Evolutionary conservation across 2,329 filamentous ascomycete genomes (phyloP).

Genomic region (Knufia fluminis): DNA sequence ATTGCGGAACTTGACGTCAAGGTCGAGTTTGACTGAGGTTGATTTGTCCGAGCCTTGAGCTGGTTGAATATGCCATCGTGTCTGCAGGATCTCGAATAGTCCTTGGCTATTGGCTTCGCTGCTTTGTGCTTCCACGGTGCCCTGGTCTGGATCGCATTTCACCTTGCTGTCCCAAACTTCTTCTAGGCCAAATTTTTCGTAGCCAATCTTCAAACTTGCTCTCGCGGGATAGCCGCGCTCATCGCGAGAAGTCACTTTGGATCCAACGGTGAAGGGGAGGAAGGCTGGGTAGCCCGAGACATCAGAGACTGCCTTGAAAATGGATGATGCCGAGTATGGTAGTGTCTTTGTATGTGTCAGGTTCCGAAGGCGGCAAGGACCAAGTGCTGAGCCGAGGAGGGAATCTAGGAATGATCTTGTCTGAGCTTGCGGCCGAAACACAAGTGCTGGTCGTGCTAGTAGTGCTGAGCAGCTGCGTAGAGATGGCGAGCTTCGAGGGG

Average conservation of each 20-base stretch:
- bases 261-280: slow-evolving; percentile 80
- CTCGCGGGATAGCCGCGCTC: slow-evolving; percentile 51
- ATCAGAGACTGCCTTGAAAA: slow-evolving; percentile 83
- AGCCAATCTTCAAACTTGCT: slow-evolving; percentile 75
- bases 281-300: slow-evolving; percentile 75
- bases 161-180: slow-evolving; percentile 76
- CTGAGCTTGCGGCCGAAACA: slow-evolving; percentile 6
- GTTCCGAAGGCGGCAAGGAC: slow-evolving; percentile 40
- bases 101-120: slow-evolving; percentile 48
- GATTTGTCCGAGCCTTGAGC: slow-evolving; percentile 29
- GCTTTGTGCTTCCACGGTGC: slow-evolving; percentile 62
- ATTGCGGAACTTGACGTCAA: slow-evolving; percentile 79
- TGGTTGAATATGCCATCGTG: slow-evolving; percentile 36
- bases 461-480: background rate
- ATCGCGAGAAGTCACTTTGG: slow-evolving; percentile 68
- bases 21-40: slow-evolving; percentile 66
- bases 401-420: slow-evolving; percentile 20
- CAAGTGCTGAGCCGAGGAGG: slow-evolving; percentile 19
- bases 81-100: slow-evolving; percentile 37
- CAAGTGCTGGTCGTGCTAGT: background rate
- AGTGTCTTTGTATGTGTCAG: slow-evolving; percentile 67
- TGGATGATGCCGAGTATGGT: slow-evolving; percentile 58
- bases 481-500: background rate
- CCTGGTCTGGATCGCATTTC: slow-evolving; percentile 59
- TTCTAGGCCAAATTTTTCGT: slow-evolving; percentile 57